These are phyloP conservation scores for Smithsoniella earleae DNA, from an alignment of 163 green algal species.

Conservation along the genomic window DNA sequence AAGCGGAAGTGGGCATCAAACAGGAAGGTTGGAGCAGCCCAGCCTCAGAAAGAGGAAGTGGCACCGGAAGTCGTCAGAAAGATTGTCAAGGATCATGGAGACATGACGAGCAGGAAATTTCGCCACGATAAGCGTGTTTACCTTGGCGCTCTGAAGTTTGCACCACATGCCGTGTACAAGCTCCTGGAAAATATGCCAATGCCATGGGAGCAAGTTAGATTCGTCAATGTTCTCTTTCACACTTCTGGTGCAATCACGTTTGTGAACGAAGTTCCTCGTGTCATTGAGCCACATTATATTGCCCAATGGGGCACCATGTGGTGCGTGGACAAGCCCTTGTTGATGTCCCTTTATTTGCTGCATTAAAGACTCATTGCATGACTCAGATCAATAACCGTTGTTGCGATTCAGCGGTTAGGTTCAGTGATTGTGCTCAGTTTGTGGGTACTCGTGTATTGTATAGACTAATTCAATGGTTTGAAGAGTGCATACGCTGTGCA, in stretches of 20 bases:
- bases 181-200: slow-evolving; percentile 99
- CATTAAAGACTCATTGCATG: too few species aligned
- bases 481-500: too few species aligned
- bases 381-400: too few species aligned
- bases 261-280: slow-evolving; percentile 91
- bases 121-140: slow-evolving; percentile 98
- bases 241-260: slow-evolving; percentile 99
- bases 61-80: slow-evolving; percentile 96
- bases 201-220: slow-evolving; percentile 96
- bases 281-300: slow-evolving; percentile 96
- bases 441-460: too few species aligned
- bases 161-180: slow-evolving; percentile 98
- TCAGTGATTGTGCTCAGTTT: too few species aligned
- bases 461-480: too few species aligned
- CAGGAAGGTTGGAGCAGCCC: slow-evolving; percentile 80
- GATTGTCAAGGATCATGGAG: slow-evolving; percentile 96
- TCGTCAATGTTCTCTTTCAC: slow-evolving; percentile 97
- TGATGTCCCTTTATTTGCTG: not conserved
- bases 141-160: slow-evolving; percentile 97
- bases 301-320: slow-evolving; percentile 98
- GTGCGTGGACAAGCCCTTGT: slow-evolving; percentile 34
- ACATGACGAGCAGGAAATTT: slow-evolving; percentile 97
- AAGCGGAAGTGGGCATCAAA: slow-evolving; percentile 84
- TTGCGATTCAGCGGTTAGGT: too few species aligned
- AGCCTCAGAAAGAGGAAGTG: slow-evolving; percentile 96